Evolutionary conservation across 371 early-diverging fungal genomes (phyloP), one percentile per base, ranked within the genome.

Genomic region (Mucor lusitanicus): DNA sequence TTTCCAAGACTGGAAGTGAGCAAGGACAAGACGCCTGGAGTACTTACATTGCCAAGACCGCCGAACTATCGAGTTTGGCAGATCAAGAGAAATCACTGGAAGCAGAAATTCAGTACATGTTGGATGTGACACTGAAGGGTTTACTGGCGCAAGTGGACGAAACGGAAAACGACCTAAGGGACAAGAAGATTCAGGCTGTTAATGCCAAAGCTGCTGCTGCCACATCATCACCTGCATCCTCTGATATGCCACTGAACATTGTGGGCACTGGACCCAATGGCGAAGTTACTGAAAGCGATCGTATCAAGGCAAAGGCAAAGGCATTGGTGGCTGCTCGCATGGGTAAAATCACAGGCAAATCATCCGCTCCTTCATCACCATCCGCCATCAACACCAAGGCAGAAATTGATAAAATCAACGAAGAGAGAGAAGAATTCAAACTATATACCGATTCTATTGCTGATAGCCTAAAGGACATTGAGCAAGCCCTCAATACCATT

Each of bases 231-330:
- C 62, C 33, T 33, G 55, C 44, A 53, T 39, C 33, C 39, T 6
- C 53, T 15, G 65, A 64, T 42, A 12, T 58, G 6, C 64, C 69
- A 3, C 44, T 82, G 6, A 72, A 79, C 23, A 84, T 88, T 58
- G 75, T 78, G 0, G 90, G 88, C 0, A 87, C 87, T 2, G 89
- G 89, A 0, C 88, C 89, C 1, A 81, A 81, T 40, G 88, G 88
- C 6, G 73, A 77, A 46, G 65, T 88, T 5, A 87, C 88, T 0
- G 87, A 88, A 33, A 78, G 82, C 28, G 90, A 89, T 42, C 75
- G 79, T 40, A 88, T 86, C 70, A 79, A 80, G 23, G 87, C 90
- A 17, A 87, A 87, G 44, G 90, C 87, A 19, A 85, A 86, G 50
- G 83, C 85, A 0, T 65, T 84, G 75, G 75, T 89, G 61, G 89